A percentile compares a stretch with the other conserved stretches of the same genome.
Evolutionary conservation across 1,284 basidiomycete genomes (phyloP).

Genomic region (Quambalaria eucalypti): DNA sequence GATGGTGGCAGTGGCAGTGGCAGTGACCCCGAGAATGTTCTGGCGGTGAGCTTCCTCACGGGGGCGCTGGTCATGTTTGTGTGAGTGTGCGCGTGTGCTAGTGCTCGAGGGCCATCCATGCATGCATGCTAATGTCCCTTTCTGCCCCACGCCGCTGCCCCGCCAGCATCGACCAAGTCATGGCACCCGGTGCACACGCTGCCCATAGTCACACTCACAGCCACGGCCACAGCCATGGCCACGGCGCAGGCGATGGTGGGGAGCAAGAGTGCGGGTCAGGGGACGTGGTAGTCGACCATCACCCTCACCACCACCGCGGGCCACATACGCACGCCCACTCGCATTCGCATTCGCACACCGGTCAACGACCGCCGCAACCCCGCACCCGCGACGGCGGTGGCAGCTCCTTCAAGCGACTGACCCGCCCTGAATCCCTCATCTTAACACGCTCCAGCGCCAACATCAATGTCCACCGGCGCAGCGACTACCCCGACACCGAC

Average conservation of each 20-base stretch:
- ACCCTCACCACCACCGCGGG: neutral
- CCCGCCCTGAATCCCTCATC: neutral
- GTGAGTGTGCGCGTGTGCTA: neutral
- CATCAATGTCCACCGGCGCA: neutral
- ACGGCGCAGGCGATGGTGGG: too few relatives aligned
- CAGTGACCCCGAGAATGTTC: conserved; percentile 17
- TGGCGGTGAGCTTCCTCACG: conserved; percentile 31
- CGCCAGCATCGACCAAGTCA: conserved; percentile 10
- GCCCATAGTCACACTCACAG: neutral
- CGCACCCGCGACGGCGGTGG: neutral
- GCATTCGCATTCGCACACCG: conserved; percentile 1
- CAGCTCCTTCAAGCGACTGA: neutral
- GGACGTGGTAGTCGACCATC: neutral
- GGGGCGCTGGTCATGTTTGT: conserved; percentile 42
- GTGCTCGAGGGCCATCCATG: neutral
- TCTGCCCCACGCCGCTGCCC: neutral
- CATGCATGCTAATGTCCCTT: neutral
- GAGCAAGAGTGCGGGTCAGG: too few relatives aligned
- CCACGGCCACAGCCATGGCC: too few relatives aligned
- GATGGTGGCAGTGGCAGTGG: neutral
- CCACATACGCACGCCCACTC: too few relatives aligned
- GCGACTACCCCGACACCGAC: neutral
- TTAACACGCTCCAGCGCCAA: neutral
- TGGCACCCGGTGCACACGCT: conserved; percentile 5
- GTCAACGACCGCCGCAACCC: neutral